Evolutionary conservation across 164 flowering plant genomes (phyloP), one percentile per base, ranked within the genome.

Genomic region (Malania oleifera): DNA sequence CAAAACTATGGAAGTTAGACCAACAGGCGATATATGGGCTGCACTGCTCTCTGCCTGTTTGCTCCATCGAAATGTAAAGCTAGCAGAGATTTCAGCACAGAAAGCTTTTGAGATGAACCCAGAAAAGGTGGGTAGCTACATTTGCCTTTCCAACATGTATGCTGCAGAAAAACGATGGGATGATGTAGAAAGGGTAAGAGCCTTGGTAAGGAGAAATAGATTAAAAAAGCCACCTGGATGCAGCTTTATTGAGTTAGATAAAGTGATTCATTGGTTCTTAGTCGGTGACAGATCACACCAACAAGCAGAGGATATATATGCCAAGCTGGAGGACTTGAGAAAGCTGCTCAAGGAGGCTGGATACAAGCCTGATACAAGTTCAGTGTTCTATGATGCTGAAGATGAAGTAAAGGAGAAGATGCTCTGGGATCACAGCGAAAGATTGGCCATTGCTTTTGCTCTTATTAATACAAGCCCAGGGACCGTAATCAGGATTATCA

Each of bases 381-480:
- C 64, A 26, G 74, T 72, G 40, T 65, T 74, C 19, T 71, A 75
- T 69, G 68, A 73, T 59, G 69, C 75, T 13, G 69, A 62, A 7
- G 80, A 73, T 23, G 76, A 69, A 59, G 63, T 67, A 63, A 71
- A 75, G 66, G 73, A 68, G 55, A 71, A 71, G 62, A 67, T 76
- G 74, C 74, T 79, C 38, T 73, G 75, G 80, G 74, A 68, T 63
- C 78, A 72, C 35, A 74, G 78, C 61, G 80, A 76, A 63, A 71
- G 78, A 60, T 53, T 79, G 37, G 83, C 78, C 29, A 74, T 74
- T 63, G 80, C 79, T 14, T 76, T 72, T 70, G 60, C 75, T 56
- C 70, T 76, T 34, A 63, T 76, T 38, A 72, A 72, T 29, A 72
- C 77, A 18, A 45, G 57, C 18, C 65, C 67, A 20, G 72, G 69